Base-by-base conservation (phyloP, 1,139 yeast species). In the Yamadazyma kanchanaburiensis region DNA sequence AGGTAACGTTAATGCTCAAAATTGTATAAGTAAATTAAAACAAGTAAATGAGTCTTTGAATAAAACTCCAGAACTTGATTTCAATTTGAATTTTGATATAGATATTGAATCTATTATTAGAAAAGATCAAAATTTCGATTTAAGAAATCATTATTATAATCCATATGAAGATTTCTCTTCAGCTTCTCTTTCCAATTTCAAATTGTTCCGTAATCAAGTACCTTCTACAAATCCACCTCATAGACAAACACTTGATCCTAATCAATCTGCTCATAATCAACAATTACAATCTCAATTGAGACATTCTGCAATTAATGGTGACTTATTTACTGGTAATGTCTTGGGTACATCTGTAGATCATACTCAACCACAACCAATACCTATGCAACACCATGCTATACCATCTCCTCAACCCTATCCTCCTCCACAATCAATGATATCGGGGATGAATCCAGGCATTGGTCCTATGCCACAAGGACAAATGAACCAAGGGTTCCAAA, bases 1-100 rank as follows among this genome's bases (percentile, higher is more conserved):
- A 21, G 64, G 67, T 10, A 71, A 71, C 42, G 58, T 66, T 27
- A 69, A 69, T 32, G 76, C 77, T 4, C 46, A 43, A 21, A 49
- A 48, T 24, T 48, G 55, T 27, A 38, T 58, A 36, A 38, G 47
- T 23, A 54, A 53, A 31, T 45, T 58, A 22, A 27, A 31, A 9
- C 43, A 44, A 6, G 52, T 58, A 9, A 48, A 48, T 27, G 43
- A 42, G 7, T 43, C 29, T 21, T 39, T 51, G 20, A 31, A 34
- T 10, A 35, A 36, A 20, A 43, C 51, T 23, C 56, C 60, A 2
- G 51, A 55, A 31, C 34, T 53, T 3, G 33, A 41, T 11, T 39
- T 48, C 16, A 24, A 24, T 9, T 38, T 55, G 26, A 40, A 54
- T 34, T 43, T 49, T 25, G 39, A 41, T 13, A 25, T 43, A 15